A percentile compares a stretch with the other conserved stretches of the same genome.
Conservation (phyloP, 169 alveolate species). For the Plasmodium billcollinsi region DNA sequence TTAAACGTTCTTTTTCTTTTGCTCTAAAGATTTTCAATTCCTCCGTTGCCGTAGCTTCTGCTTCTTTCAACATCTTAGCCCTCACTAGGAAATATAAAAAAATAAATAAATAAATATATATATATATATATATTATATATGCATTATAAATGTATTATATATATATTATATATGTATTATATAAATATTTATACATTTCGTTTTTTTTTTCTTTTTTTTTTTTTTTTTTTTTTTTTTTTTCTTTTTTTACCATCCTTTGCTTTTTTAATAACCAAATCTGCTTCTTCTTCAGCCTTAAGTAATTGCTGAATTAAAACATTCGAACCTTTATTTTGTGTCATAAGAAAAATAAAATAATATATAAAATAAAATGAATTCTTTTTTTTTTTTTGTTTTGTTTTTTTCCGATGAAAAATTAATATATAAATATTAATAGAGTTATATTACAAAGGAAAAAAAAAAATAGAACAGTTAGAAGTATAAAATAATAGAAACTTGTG, state of each 20-base stretch:
- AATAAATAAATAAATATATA: not conserved
- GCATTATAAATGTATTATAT: too few relatives aligned
- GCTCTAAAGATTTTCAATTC: constrained; percentile 83
- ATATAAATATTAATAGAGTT: not conserved
- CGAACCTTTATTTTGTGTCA: constrained; percentile 79
- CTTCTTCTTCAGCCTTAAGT: constrained; percentile 88
- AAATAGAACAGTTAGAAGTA: not conserved
- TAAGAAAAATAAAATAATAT: not conserved
- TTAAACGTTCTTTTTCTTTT: constrained; percentile 82
- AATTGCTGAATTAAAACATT: constrained; percentile 86
- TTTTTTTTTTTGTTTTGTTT: not conserved
- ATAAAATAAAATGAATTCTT: not conserved
- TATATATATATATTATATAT: too few relatives aligned
- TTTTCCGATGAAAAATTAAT: not conserved
- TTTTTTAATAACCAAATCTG: constrained; percentile 85
- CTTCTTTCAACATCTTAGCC: constrained; percentile 86
- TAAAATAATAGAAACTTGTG: not conserved
- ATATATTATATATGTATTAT: too few relatives aligned
- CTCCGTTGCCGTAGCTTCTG: constrained; percentile 84
- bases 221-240: too few relatives aligned
- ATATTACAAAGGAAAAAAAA: not conserved
- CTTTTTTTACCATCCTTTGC: constrained; percentile 86
- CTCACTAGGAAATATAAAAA: constrained; percentile 73
- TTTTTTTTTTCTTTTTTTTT: too few relatives aligned
- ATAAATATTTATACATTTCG: too few relatives aligned